Percentiles rank a stretch among this genome's conserved stretches.
Evolutionary conservation across 129 eudicot species (phyloP).

Genomic region (Flaveria trinervia): DNA sequence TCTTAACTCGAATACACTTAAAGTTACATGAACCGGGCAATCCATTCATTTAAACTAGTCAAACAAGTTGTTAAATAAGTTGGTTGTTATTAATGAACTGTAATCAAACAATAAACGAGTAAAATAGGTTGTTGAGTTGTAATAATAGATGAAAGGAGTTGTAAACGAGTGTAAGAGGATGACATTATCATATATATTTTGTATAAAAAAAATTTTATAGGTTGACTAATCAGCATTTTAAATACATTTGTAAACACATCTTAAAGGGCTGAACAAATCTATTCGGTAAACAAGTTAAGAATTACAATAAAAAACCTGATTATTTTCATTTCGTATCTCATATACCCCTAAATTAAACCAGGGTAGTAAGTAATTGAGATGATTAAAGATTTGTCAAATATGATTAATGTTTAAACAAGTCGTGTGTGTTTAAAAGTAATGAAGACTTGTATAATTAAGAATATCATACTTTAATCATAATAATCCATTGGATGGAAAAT

Average conservation of each 20-base stretch:
- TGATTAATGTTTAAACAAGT: constrained; percentile 16
- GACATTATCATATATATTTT: too few relatives aligned
- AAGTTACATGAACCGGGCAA: too few relatives aligned
- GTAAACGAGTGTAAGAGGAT: background rate
- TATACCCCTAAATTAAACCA: too few relatives aligned
- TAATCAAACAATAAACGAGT: too few relatives aligned
- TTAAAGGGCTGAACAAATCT: background rate
- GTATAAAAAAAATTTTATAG: too few relatives aligned
- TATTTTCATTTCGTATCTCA: background rate
- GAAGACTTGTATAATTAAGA: constrained; percentile 1
- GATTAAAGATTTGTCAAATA: background rate
- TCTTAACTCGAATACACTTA: too few relatives aligned
- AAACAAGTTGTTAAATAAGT: background rate
- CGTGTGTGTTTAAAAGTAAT: constrained; percentile 16
- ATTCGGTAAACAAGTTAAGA: too few relatives aligned
- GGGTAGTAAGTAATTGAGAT: background rate
- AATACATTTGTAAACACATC: too few relatives aligned
- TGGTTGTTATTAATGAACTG: too few relatives aligned
- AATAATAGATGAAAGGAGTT: background rate
- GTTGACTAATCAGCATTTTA: too few relatives aligned
- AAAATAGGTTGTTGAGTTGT: too few relatives aligned
- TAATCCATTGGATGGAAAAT: background rate
- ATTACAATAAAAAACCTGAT: background rate
- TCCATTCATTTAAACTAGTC: background rate
- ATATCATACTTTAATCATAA: constrained; percentile 13